Evolutionary conservation across 116 monocot genomes (phyloP).

Genomic region (Zostera marina): DNA sequence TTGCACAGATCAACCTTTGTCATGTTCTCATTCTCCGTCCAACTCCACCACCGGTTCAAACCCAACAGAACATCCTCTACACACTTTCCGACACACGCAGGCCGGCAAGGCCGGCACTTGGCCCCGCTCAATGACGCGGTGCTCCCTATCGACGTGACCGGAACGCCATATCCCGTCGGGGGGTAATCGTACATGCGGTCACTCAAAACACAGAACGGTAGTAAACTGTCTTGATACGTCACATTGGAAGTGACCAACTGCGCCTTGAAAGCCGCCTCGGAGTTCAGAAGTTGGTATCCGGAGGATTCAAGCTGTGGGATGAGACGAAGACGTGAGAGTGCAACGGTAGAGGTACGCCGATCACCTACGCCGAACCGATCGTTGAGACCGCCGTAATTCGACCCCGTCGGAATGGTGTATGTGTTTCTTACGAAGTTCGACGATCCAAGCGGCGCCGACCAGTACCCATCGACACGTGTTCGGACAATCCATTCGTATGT

Average conservation of each 20-base stretch:
- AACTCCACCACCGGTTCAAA: constrained; percentile 31
- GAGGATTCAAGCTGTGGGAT: constrained; percentile 28
- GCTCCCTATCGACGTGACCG: constrained; percentile 56
- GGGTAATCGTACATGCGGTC: constrained; percentile 57
- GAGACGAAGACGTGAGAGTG: constrained; percentile 65
- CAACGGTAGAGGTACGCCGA: constrained; percentile 18
- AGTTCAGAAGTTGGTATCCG: constrained; percentile 42
- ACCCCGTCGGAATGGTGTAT: constrained; percentile 63
- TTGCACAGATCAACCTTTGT: constrained; percentile 41
- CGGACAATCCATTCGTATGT: constrained; percentile 67
- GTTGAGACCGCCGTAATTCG: constrained; percentile 63
- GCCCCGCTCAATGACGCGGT: constrained; percentile 58
- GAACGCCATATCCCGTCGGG: constrained; percentile 39
- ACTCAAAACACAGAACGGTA: constrained; percentile 71
- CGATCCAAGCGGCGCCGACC: constrained; percentile 37
- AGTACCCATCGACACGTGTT: constrained; percentile 71
- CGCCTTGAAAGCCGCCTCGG: constrained; percentile 67
- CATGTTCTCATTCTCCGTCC: constrained; percentile 51
- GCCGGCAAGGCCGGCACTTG: constrained; percentile 67
- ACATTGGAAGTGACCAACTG: constrained; percentile 26
- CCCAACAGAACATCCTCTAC: constrained; percentile 7
- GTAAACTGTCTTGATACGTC: neutral
- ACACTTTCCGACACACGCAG: constrained; percentile 36
- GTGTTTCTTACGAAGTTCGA: constrained; percentile 12
- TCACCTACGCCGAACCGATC: constrained; percentile 75